These are phyloP conservation scores for Neofusicoccum parvum DNA, from an alignment of 2,329 filamentous ascomycete genomes.

Conservation along the genomic window DNA sequence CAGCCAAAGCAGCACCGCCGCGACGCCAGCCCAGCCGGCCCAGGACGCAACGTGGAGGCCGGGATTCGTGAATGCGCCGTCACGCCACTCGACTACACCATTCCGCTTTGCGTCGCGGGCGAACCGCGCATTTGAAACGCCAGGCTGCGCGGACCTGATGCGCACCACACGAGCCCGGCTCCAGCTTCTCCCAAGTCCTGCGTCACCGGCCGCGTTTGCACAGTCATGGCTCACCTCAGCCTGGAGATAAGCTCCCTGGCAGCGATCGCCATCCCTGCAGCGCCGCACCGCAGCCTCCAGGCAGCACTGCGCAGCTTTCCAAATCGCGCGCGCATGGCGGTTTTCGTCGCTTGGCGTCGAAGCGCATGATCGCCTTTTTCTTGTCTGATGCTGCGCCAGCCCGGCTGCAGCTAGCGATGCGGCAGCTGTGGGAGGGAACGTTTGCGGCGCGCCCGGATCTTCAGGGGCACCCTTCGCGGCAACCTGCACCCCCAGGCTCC, in stretches of 20 bases:
- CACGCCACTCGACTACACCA: slow-evolving; percentile 1
- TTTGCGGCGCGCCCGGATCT: slow-evolving; percentile 15
- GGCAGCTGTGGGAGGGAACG: background rate
- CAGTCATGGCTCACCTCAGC: slow-evolving; percentile 13
- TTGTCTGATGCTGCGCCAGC: slow-evolving; percentile 13
- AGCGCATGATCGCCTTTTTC: slow-evolving; percentile 11
- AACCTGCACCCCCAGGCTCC: background rate
- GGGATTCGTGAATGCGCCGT: background rate
- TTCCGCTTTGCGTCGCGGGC: slow-evolving; percentile 3
- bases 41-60: background rate
- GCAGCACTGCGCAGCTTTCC: slow-evolving; percentile 1
- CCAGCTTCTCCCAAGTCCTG: slow-evolving; percentile 2
- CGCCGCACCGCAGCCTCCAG: slow-evolving; percentile 1
- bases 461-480: slow-evolving; percentile 14
- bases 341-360: background rate
- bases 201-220: slow-evolving; percentile 9
- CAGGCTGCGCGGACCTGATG: slow-evolving; percentile 1
- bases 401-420: slow-evolving; percentile 3
- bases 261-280: slow-evolving; percentile 15
- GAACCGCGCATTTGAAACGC: slow-evolving; percentile 18
- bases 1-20: background rate
- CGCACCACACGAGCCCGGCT: slow-evolving; percentile 11
- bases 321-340: background rate
- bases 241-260: slow-evolving; percentile 18
- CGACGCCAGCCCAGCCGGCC: background rate